These are phyloP conservation scores for Boletus rufocinnamomeus DNA, from an alignment of 768 basidiomycete genomes.

Conservation along the genomic window DNA sequence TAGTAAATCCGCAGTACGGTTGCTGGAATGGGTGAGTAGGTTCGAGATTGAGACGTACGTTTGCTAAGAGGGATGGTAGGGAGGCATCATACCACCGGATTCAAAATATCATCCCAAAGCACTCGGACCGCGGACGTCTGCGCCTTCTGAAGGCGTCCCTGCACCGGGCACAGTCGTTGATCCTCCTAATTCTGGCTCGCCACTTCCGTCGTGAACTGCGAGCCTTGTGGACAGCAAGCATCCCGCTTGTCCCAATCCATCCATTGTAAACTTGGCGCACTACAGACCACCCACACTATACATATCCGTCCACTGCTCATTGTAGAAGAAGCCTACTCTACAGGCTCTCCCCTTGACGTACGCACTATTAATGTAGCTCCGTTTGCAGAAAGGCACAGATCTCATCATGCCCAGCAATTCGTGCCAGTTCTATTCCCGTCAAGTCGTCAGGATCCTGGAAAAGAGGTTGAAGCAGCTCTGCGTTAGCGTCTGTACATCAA, in stretches of 20 bases:
- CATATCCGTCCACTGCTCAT: slow-evolving; percentile 6
- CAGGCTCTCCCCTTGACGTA: slow-evolving; percentile 2
- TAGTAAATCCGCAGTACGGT: slow-evolving; percentile 68
- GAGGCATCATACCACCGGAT: slow-evolving; percentile 58
- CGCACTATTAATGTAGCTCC: slow-evolving; percentile 18
- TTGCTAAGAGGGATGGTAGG: slow-evolving; percentile 40
- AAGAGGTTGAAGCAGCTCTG: slow-evolving; percentile 6
- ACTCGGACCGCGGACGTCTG: slow-evolving; percentile 18
- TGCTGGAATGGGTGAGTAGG: slow-evolving; percentile 69
- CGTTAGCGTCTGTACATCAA: background rate
- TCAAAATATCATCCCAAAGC: slow-evolving; percentile 55
- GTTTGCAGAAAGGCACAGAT: slow-evolving; percentile 41
- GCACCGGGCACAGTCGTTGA: background rate
- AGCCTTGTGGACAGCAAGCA: background rate
- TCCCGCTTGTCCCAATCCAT: background rate
- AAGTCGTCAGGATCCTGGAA: slow-evolving; percentile 67
- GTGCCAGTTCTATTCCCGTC: slow-evolving; percentile 61
- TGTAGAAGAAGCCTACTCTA: slow-evolving; percentile 14
- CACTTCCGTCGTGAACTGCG: slow-evolving; percentile 11
- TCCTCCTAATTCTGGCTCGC: background rate
- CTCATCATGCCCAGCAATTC: slow-evolving; percentile 54
- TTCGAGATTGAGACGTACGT: background rate
- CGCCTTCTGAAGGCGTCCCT: slow-evolving; percentile 4
- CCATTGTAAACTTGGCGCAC: slow-evolving; percentile 1
- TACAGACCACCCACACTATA: background rate